Percentiles rank a stretch among this genome's conserved stretches.
phyloP scores from a whole-genome alignment of 495 filamentous ascomycete species.

The Penicillium herquei region DNA sequence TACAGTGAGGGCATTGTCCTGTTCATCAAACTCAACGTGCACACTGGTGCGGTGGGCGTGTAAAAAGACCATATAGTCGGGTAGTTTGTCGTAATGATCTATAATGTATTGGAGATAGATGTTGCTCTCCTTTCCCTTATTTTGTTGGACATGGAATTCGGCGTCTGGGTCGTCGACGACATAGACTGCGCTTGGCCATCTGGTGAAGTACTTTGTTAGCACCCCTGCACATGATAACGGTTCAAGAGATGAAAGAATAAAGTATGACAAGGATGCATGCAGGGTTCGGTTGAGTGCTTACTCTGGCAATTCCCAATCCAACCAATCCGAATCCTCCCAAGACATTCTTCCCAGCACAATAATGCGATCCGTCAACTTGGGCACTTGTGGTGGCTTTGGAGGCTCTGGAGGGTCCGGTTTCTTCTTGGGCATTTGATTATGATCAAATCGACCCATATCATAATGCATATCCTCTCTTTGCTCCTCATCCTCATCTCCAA shows the following conservation, averaged over 20 bases:
- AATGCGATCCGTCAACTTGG: slow-evolving; percentile 28
- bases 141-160: slow-evolving; percentile 31
- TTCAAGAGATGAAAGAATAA: background rate
- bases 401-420: slow-evolving; percentile 8
- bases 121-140: slow-evolving; percentile 50
- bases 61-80: slow-evolving; percentile 48
- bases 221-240: background rate
- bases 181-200: slow-evolving; percentile 55
- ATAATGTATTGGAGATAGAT: slow-evolving; percentile 53
- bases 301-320: slow-evolving; percentile 39
- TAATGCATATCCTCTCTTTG: background rate
- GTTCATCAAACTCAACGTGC: slow-evolving; percentile 44
- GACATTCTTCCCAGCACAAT: slow-evolving; percentile 40
- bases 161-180: slow-evolving; percentile 56
- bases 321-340: slow-evolving; percentile 40
- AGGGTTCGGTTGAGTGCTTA: slow-evolving; percentile 14
- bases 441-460: background rate
- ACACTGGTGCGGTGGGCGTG: slow-evolving; percentile 44
- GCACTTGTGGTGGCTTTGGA: slow-evolving; percentile 13
- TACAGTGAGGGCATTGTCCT: slow-evolving; percentile 42
- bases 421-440: slow-evolving; percentile 5
- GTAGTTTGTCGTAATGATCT: slow-evolving; percentile 48
- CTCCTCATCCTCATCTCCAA: background rate
- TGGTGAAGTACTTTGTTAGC: slow-evolving; percentile 8
- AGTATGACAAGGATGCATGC: too few species aligned